Base-by-base conservation (phyloP, 1,284 basidiomycete genomes). In the Gomphus bonarii region DNA sequence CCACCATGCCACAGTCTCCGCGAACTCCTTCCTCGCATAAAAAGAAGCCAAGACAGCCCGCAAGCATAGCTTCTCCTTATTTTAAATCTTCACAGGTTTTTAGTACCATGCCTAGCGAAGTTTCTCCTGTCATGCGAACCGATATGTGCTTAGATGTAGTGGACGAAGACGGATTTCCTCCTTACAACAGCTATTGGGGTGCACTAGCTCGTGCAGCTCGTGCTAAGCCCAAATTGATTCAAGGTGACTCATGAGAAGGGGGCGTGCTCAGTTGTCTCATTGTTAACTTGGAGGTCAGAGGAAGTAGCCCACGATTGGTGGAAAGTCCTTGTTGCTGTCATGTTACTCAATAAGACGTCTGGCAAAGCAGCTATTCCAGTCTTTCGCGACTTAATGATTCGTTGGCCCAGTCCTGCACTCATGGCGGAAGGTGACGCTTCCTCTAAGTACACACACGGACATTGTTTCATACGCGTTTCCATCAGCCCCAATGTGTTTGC, bases 311-410 rank as follows among this genome's bases (percentile, higher is more conserved):
- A 73, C 42, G 73, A 79, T 61, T 76, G 78, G 12, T 82, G 79
- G 78, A 80, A 76, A 61, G 63, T 82, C 8, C 66, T 82, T 12
- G 68, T 82, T 12, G 78, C 76, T 0, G 74, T 76, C 16, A 79
- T 73, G 28, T 68, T 82, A 5, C 70, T 82, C 10, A 82, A 82
- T 63, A 80, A 79, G 65, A 81, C 81, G 0, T 64, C 73, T 0
- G 79, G 76, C n/a, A 74, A 68, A 61, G 62, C 71, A 25, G 75
- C 80, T 10, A 71, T 82, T 28, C 80, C 80, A 3, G 67, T 77
- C 6, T 84, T 85, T 63, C 78, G 75, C 72, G 64, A 70, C 18
- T 67, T 86, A 33, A 63, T 82, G 5, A 61, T 66, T 6, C 70
- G 64, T 30, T 86, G 81, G 80, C 73, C 77, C 1, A 79, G 74